Evolutionary conservation across 1,139 yeast genomes (phyloP), one percentile per base, ranked within the genome.

Genomic region (Meyerozyma athensensis): DNA sequence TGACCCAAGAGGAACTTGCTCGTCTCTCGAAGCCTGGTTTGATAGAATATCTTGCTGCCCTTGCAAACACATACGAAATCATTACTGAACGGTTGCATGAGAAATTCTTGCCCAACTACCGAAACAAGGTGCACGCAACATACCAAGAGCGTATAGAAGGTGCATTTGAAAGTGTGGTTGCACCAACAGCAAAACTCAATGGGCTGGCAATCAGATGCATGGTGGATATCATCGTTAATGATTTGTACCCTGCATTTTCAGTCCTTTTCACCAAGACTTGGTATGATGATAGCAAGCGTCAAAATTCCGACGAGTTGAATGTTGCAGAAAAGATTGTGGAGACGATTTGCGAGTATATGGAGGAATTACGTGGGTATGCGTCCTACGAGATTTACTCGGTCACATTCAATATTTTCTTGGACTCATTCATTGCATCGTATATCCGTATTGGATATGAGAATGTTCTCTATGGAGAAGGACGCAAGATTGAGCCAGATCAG

Each of bases 11-110:
- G 35, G 67, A 73, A 37, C 65, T 71, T 23, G 68, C 69, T 12
- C 67, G 69, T n/a, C 70, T 74, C 20, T 79, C 86, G 1, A 79
- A 81, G 28, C 90, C 86, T 22, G 95, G 96, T 2, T 65, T 87
- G 34, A 70, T 84, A 31, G 96, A 89, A 52, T 89, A 89, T 56
- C 65, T 86, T 40, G 75, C 86, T 20, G 96, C 96, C 0, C 70
- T 86, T 24, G 94, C 94, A 3, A 89, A 89, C 44, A 67, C 75
- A 43, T 94, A 85, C 58, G 96, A 87, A 57, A 84, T 87, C 61
- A 79, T 85, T 48, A 85, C 90, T 16, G 95, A 92, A 18, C 81
- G 85, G 45, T 76, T 85, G 44, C 79, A 85, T 21, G 95, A 86
- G 43, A 85, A 84, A 32, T 79, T 87, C 38, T 70, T 83, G 18